Conservation (phyloP, 306 rosid species). For the Dryas octopetala region DNA sequence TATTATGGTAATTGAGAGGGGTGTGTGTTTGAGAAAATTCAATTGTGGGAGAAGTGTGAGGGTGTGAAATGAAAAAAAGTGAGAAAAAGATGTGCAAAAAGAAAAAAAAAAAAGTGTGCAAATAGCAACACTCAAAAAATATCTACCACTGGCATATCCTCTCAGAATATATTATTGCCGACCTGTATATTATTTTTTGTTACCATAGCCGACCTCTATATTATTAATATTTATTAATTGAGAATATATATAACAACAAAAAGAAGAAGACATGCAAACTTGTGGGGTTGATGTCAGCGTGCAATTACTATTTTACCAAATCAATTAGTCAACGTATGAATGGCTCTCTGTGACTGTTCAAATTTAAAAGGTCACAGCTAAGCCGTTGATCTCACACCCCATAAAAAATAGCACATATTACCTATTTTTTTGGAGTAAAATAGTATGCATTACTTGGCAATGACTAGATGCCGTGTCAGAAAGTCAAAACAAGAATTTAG, state of each 20-base stretch:
- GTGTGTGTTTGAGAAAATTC: too few species aligned
- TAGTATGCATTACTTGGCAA: conserved; percentile 9
- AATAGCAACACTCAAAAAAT: too few species aligned
- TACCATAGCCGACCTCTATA: background rate
- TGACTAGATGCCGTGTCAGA: conserved; percentile 50
- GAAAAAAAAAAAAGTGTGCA: too few species aligned
- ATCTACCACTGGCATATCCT: background rate
- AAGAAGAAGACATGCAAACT: too few species aligned
- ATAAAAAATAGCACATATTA: background rate
- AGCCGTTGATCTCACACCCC: background rate
- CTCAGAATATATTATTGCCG: background rate
- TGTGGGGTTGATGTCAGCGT: background rate
- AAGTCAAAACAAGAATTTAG: background rate
- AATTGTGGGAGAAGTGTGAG: too few species aligned
- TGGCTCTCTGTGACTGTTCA: background rate
- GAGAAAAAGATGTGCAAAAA: too few species aligned
- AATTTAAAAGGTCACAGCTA: conserved; percentile 4
- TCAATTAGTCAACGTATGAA: background rate
- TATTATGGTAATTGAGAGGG: too few species aligned
- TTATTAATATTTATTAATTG: background rate
- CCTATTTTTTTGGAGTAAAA: background rate
- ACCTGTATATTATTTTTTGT: background rate
- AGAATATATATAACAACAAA: too few species aligned
- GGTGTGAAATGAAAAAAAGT: too few species aligned
- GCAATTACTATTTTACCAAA: background rate